Conservation (phyloP, 352 stramenopile species). For the Phytophthora ramorum region DNA sequence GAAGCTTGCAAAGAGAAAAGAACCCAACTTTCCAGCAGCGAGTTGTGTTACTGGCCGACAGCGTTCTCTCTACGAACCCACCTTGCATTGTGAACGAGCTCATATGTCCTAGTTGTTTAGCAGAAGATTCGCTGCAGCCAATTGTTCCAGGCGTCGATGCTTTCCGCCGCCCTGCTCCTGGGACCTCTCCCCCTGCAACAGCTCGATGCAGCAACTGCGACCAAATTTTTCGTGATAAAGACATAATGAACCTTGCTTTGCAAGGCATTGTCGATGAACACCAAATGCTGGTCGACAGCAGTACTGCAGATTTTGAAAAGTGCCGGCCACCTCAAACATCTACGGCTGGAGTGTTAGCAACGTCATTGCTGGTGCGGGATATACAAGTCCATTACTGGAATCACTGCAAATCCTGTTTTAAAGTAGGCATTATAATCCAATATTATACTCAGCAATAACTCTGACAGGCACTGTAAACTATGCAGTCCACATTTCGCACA, state of each 20-base stretch:
- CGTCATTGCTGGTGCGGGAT: constrained; percentile 10
- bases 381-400: constrained; percentile 23
- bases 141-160: constrained; percentile 5
- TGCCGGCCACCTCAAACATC: not conserved
- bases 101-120: not conserved
- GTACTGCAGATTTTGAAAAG: constrained; percentile 5
- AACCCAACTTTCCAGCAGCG: not conserved
- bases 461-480: too few relatives aligned
- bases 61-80: not conserved
- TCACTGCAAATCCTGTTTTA: constrained; percentile 28
- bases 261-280: not conserved
- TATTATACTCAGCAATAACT: too few relatives aligned
- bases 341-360: not conserved
- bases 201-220: not conserved
- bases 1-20: not conserved
- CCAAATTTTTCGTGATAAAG: constrained; percentile 2
- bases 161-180: not conserved
- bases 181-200: not conserved
- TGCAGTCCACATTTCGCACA: constrained; percentile 1
- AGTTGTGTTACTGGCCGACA: not conserved
- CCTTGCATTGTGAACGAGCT: not conserved
- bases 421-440: not conserved
- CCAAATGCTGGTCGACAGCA: not conserved
- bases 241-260: constrained; percentile 1
- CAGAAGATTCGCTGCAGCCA: not conserved